phyloP scores from a whole-genome alignment of 73 alveolate species.

The Tetrahymena malaccensis region DNA sequence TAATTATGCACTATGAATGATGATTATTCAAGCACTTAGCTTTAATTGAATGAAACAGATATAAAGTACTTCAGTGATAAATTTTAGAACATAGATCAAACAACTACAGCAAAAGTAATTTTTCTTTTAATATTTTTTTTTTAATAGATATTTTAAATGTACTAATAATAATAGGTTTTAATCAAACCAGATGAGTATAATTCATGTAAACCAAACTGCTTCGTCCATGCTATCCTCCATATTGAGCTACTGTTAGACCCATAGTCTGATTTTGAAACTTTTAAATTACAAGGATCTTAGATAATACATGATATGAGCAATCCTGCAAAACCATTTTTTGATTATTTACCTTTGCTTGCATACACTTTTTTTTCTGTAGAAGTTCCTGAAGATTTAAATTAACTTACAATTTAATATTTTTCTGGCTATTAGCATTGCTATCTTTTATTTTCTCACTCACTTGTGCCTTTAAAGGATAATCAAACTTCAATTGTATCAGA shows the following conservation, averaged over 20 bases:
- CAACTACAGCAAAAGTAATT: neutral
- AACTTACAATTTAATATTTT: neutral
- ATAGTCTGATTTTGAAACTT: neutral
- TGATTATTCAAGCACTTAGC: neutral
- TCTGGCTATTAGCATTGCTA: neutral
- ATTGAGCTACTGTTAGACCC: neutral
- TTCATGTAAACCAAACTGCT: neutral
- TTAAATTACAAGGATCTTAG: neutral
- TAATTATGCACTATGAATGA: neutral
- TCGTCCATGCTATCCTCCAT: neutral
- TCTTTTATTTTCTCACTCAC: neutral
- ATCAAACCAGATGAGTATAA: neutral
- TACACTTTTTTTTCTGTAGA: neutral
- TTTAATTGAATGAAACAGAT: neutral
- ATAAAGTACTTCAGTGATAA: neutral
- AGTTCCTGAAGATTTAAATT: neutral
- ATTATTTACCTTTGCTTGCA: neutral
- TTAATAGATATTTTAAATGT: neutral
- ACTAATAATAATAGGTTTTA: neutral
- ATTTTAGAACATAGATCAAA: neutral
- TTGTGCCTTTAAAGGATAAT: neutral
- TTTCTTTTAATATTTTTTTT: neutral
- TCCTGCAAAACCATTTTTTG: neutral
- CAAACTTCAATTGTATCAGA: neutral
- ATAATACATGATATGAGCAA: neutral